Conservation (phyloP, 2,329 filamentous ascomycete genomes). For the Colletotrichum salicis region DNA sequence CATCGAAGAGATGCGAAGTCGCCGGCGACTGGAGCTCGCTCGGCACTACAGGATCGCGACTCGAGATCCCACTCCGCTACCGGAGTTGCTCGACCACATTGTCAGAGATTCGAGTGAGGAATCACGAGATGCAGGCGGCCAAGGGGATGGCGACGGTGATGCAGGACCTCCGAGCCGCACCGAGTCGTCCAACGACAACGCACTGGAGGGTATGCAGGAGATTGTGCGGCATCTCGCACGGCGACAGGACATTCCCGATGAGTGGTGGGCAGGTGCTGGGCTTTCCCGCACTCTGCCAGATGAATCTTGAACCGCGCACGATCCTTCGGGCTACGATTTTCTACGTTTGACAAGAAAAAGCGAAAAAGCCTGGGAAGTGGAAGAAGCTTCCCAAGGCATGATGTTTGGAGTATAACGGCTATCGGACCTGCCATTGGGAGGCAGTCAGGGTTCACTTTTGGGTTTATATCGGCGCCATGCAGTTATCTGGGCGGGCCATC, state of each 20-base stretch:
- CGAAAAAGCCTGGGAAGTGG: neutral
- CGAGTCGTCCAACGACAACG: constrained; percentile 47
- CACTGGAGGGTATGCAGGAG: constrained; percentile 71
- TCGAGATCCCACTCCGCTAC: constrained; percentile 20
- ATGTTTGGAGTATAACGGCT: constrained; percentile 8
- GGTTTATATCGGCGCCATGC: neutral
- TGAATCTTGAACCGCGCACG: constrained; percentile 43
- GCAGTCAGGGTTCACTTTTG: neutral
- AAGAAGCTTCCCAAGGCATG: neutral
- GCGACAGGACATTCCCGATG: constrained; percentile 81
- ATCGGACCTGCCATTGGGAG: neutral
- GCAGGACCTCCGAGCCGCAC: constrained; percentile 29
- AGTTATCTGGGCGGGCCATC: neutral
- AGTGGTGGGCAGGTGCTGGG: constrained; percentile 81
- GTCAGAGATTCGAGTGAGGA: constrained; percentile 27
- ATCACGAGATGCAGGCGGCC: constrained; percentile 6
- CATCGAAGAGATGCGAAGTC: constrained; percentile 23
- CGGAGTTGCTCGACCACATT: constrained; percentile 20
- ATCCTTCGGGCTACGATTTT: neutral
- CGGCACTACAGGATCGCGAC: constrained; percentile 25
- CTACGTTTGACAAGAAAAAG: constrained; percentile 2
- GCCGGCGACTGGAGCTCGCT: constrained; percentile 26
- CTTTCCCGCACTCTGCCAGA: constrained; percentile 68
- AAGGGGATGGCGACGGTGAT: constrained; percentile 20
- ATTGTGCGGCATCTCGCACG: constrained; percentile 77